Percentiles rank a stretch among this genome's conserved stretches.
phyloP scores from a whole-genome alignment of 176 grass and related monocot genomes.

The Poa annua region DNA sequence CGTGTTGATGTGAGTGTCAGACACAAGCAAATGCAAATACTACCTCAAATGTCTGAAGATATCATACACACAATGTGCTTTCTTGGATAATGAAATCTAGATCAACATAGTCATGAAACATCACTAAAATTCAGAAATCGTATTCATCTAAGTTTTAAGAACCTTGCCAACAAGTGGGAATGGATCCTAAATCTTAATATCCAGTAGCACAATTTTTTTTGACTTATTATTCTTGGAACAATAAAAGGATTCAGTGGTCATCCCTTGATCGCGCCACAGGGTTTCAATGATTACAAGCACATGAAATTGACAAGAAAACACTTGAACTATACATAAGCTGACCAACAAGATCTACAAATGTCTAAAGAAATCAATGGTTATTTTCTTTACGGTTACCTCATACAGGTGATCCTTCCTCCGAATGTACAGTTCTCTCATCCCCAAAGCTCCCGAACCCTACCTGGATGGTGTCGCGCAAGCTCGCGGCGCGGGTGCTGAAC shows the following conservation, averaged over 20 bases:
- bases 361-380: neutral
- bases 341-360: neutral
- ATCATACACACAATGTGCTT: neutral
- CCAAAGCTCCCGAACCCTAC: no score
- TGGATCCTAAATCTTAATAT: neutral
- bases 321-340: no score
- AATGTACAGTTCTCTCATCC: no score
- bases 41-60: neutral
- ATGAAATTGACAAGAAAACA: slow-evolving; percentile 32
- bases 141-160: neutral
- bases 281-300: neutral
- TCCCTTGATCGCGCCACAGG: slow-evolving; percentile 4
- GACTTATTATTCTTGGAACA: slow-evolving; percentile 1
- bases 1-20: neutral
- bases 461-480: no score
- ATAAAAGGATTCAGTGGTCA: slow-evolving; percentile 1
- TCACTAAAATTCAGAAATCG: neutral
- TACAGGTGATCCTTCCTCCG: slow-evolving; percentile 64
- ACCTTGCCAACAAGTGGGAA: neutral
- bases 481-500: no score
- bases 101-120: neutral
- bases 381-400: slow-evolving; percentile 55
- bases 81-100: neutral
- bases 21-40: neutral
- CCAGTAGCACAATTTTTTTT: neutral